Conservation (phyloP, 176 grass and related monocot species). For the Cymbopogon citratus region DNA sequence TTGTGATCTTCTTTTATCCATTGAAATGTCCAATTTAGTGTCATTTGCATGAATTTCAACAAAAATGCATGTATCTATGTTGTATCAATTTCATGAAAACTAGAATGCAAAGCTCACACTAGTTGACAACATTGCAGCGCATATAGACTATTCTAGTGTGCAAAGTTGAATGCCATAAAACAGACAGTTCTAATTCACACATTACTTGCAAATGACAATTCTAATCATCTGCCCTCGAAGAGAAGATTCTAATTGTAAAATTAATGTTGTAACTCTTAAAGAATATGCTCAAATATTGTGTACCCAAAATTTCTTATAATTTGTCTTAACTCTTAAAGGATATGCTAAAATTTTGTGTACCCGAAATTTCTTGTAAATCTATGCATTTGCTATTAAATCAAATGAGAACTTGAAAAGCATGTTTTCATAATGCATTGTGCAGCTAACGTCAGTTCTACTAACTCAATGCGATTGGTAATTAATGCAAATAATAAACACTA, state of each 20-base stretch:
- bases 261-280: neutral
- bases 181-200: neutral
- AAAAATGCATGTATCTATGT: neutral
- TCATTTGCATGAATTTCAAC: neutral
- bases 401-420: neutral
- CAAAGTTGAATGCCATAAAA: neutral
- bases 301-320: neutral
- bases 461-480: neutral
- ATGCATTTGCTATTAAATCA: neutral
- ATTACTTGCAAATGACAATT: conserved; percentile 1
- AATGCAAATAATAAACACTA: neutral
- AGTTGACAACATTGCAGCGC: neutral
- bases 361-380: neutral
- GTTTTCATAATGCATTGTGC: too few species aligned
- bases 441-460: neutral
- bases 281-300: neutral
- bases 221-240: neutral
- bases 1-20: neutral
- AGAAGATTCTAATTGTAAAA: neutral
- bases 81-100: conserved; percentile 1
- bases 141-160: neutral
- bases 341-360: neutral
- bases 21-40: neutral
- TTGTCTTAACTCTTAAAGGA: neutral
- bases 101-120: neutral